A percentile compares a stretch with the other conserved stretches of the same genome.
Evolutionary conservation across 768 basidiomycete species (phyloP).

Genomic region (Mycena galericulata): DNA sequence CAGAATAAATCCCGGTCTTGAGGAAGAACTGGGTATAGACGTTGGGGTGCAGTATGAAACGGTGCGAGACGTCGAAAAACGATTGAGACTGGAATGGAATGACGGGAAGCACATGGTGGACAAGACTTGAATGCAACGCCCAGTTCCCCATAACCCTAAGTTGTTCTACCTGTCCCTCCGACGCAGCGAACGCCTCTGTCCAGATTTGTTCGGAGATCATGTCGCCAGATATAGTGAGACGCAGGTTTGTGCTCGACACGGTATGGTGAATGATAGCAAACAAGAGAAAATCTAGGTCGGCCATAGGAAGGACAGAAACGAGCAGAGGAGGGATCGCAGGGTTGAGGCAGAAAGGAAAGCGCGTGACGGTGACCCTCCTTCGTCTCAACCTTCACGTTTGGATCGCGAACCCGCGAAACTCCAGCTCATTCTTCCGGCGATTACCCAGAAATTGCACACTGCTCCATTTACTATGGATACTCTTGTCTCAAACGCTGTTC

Average conservation of each 20-base stretch:
- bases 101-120: conserved; percentile 1
- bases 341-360: no score
- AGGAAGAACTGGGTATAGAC: conserved; percentile 19
- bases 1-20: conserved; percentile 15
- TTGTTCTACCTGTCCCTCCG: neutral
- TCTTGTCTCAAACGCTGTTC: neutral
- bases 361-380: no score
- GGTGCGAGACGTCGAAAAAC: conserved; percentile 8
- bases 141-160: conserved; percentile 2
- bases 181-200: conserved; percentile 4
- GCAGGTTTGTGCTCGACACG: conserved; percentile 6
- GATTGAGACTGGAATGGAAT: neutral
- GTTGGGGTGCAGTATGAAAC: conserved; percentile 11
- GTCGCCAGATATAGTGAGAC: neutral
- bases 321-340: neutral
- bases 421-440: no score
- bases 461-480: conserved; percentile 17
- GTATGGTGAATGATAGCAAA: conserved; percentile 2
- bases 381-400: no score
- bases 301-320: neutral
- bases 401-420: no score
- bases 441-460: conserved; percentile 1
- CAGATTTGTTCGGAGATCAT: neutral
- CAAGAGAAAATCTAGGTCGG: neutral
- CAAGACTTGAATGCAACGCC: neutral